phyloP scores from a whole-genome alignment of 192 early-diverging fungal genomes.

The Rhizophagus prolifer region DNA sequence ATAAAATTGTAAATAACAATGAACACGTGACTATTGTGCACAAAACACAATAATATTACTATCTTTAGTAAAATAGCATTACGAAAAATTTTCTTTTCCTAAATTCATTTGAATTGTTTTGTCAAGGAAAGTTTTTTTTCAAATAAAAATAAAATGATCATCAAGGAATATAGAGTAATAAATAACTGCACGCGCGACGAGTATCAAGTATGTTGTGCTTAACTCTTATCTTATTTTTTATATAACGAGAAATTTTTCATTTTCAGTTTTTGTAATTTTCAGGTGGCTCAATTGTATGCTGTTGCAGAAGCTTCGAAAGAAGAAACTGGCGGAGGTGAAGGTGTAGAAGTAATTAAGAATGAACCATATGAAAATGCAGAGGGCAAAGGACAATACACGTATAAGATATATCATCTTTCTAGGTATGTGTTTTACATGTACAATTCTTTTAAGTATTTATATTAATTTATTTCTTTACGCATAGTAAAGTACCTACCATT shows the following conservation, averaged over 20 bases:
- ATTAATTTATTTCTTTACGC: constrained; percentile 15
- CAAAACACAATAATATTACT: too few species aligned
- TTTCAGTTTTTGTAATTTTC: neutral
- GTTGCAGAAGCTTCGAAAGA: constrained; percentile 75
- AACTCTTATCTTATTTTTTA: constrained; percentile 11
- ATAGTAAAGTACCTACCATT: constrained; percentile 59
- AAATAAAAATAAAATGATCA: constrained; percentile 53
- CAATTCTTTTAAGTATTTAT: neutral
- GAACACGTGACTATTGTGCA: too few species aligned
- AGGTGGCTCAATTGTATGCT: constrained; percentile 72
- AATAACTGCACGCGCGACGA: constrained; percentile 76
- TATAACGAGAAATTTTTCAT: constrained; percentile 3
- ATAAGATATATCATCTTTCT: constrained; percentile 68
- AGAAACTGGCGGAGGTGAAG: constrained; percentile 78
- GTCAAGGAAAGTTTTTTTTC: neutral
- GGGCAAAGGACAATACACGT: constrained; percentile 78
- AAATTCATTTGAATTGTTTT: neutral
- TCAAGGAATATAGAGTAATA: constrained; percentile 74
- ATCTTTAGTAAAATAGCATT: too few species aligned
- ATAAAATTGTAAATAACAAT: neutral
- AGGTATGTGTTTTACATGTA: constrained; percentile 4
- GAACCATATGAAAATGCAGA: constrained; percentile 74
- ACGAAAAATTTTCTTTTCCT: too few species aligned
- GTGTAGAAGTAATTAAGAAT: constrained; percentile 75
- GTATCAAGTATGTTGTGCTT: constrained; percentile 53